Evolutionary conservation across 345 rosid species (phyloP).

Genomic region (Carallia pectinifolia): DNA sequence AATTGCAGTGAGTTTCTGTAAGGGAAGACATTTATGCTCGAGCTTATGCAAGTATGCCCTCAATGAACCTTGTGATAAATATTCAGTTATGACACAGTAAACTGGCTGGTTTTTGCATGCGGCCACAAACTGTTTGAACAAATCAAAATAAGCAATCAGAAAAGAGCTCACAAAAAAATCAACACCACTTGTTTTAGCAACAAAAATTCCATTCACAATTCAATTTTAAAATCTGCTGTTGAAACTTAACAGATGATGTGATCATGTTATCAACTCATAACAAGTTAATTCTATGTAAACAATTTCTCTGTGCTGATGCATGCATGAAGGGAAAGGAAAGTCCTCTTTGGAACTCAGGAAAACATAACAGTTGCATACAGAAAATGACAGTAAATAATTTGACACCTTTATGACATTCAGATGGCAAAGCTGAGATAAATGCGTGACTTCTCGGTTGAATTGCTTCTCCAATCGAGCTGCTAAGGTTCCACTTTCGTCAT

Average conservation of each 20-base stretch:
- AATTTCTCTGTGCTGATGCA: neutral
- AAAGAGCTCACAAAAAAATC: neutral
- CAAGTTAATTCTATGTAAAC: neutral
- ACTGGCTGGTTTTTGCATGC: slow-evolving; percentile 74
- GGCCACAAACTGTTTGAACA: slow-evolving; percentile 55
- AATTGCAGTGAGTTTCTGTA: slow-evolving; percentile 56
- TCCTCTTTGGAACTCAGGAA: neutral
- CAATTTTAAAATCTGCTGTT: neutral
- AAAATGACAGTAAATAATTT: neutral
- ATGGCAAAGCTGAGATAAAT: slow-evolving; percentile 69
- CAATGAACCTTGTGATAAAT: slow-evolving; percentile 69
- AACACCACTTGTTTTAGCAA: neutral
- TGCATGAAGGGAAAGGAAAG: neutral
- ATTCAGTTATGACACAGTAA: slow-evolving; percentile 68
- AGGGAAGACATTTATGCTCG: slow-evolving; percentile 66
- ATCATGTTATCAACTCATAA: neutral
- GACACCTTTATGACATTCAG: slow-evolving; percentile 80
- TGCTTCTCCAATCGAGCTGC: slow-evolving; percentile 76
- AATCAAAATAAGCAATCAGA: neutral
- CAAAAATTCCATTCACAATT: neutral
- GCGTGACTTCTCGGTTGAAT: slow-evolving; percentile 78
- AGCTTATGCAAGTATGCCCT: slow-evolving; percentile 93
- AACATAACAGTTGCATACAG: neutral
- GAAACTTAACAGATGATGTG: neutral
- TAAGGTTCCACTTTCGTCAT: slow-evolving; percentile 69